These are phyloP conservation scores for Ceratobasidium sp. DNA, from an alignment of 1,284 basidiomycete species.

Conservation along the genomic window DNA sequence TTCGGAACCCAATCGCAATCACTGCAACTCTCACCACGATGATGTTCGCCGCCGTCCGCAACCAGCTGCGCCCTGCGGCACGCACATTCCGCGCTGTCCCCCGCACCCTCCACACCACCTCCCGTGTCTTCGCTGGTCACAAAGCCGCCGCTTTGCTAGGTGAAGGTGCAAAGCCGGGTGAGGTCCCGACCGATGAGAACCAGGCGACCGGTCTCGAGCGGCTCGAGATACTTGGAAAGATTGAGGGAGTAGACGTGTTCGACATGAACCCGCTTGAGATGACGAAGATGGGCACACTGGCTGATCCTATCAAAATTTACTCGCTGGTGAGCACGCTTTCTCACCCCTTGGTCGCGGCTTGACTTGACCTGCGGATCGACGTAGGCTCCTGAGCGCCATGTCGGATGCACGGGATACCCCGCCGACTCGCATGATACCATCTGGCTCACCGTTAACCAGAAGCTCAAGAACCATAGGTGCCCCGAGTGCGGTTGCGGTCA, in stretches of 20 bases:
- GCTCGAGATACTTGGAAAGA: conserved; percentile 88
- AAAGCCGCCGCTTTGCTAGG: conserved; percentile 78
- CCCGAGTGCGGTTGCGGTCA: conserved; percentile 89
- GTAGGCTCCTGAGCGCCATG: conserved; percentile 80
- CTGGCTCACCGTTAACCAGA: conserved; percentile 79
- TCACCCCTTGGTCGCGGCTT: conserved; percentile 41
- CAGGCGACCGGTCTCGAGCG: conserved; percentile 98
- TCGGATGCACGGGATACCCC: conserved; percentile 92
- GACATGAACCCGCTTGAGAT: conserved; percentile 89
- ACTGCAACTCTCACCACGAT: conserved; percentile 21
- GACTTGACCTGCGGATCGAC: conserved; percentile 15
- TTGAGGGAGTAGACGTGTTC: conserved; percentile 92
- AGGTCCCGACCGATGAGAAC: conserved; percentile 83
- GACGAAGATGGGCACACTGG: conserved; percentile 87
- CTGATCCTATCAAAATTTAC: conserved; percentile 87
- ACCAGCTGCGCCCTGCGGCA: conserved; percentile 36
- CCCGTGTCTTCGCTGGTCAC: conserved; percentile 54
- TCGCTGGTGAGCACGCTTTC: conserved; percentile 73
- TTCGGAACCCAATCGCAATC: conserved; percentile 20
- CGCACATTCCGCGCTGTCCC: conserved; percentile 32
- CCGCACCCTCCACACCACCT: conserved; percentile 39
- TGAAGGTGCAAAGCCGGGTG: conserved; percentile 76
- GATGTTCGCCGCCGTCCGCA: conserved; percentile 42
- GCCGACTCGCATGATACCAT: conserved; percentile 91
- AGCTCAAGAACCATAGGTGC: conserved; percentile 79